Evolutionary conservation across 805 yeast genomes (phyloP), one percentile per base, ranked within the genome.

Genomic region (Tetrapisispora taiwanensis): DNA sequence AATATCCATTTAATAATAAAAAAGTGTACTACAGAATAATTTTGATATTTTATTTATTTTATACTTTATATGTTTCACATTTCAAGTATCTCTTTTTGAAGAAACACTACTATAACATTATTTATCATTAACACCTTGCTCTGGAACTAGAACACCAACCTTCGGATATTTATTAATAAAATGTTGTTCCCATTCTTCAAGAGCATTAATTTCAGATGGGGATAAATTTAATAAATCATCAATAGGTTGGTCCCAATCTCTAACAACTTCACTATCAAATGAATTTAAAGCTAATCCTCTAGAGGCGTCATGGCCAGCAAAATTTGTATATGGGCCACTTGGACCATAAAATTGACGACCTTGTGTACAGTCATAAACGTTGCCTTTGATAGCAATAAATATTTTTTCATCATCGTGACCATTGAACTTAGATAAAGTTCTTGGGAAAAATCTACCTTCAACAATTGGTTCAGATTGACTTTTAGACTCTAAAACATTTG

Each of bases 281-380:
- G 95, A 84, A 63, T 88, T 89, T 54, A 76, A 69, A 0, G 96
- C 96, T 45, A 90, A 73, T 0, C 97, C 97, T 51, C 97, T 72
- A 0, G 94, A 82, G 3, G 97, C 97, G 66, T 90, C 97, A 52
- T 85, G 82, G 1, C 97, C 97, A 0, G 97, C 97, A 71, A 90
- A 90, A 58, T 84, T 86, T 36, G 84, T 79, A 65, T 90, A 90
- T 0, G 96, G 95, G 0, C 97, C 97, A 27, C 90, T 85, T 7
- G 97, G 97, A 0, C 97, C 97, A 63, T 90, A 90, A 60, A 90
- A 89, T 39, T 76, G 75, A 51, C 89, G 76, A 0, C 95, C 95
- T 10, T 71, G 69, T 5, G 85, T 69, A 18, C 87, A 95, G 57
- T 90, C 96, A 56, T 75, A 90, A 3, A 90, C 95, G 22, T 73